Evolutionary conservation across 352 stramenopile species (phyloP), one percentile per base, ranked within the genome.

Genomic region (Phytophthora capsici): DNA sequence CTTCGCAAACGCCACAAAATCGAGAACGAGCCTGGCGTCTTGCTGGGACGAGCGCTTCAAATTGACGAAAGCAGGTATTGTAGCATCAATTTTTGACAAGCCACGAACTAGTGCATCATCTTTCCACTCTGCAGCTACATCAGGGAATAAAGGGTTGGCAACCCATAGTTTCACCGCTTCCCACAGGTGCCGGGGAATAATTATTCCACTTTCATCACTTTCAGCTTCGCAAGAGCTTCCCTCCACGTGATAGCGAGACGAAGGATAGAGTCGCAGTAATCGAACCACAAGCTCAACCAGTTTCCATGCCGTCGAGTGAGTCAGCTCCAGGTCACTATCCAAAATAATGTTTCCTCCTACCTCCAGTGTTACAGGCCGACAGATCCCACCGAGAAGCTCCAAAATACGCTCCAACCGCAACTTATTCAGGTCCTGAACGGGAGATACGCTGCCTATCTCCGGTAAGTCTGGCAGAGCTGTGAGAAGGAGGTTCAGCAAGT

Each of bases 401-500:
- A 91, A 50, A 51, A 89, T 77, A 1, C 51, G 54, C 40, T 80
- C 76, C 16, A 90, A 36, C 13, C 83, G 64, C 48, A 55, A 20
- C 46, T 79, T 84, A 63, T 88, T 64, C 16, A 87, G 56, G 17
- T 53, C 38, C 20, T 72, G 49, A 8, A 62, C 36, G 17, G 10
- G 48, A 12, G n/a, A 34, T 3, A 6, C 6, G 9, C 28, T 20
- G 28, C 49, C 37, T 69, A 66, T 63, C 50, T 88, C 73, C 36
- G 41, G 37, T 26, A 88, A 51, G 6, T 79, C 25, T 7, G 57
- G 46, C 25, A 87, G 44, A 25, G 73, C 65, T 16, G 51, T 40
- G 20, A 80, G 71, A 4, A 91, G 54, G 2, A 91, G 26, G 22
- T 91, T 91, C 12, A 91, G 46, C 14, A 93, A 52, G 51, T 93